These are phyloP conservation scores for Corylus heterophylla DNA, from an alignment of 306 rosid genomes.

Conservation along the genomic window DNA sequence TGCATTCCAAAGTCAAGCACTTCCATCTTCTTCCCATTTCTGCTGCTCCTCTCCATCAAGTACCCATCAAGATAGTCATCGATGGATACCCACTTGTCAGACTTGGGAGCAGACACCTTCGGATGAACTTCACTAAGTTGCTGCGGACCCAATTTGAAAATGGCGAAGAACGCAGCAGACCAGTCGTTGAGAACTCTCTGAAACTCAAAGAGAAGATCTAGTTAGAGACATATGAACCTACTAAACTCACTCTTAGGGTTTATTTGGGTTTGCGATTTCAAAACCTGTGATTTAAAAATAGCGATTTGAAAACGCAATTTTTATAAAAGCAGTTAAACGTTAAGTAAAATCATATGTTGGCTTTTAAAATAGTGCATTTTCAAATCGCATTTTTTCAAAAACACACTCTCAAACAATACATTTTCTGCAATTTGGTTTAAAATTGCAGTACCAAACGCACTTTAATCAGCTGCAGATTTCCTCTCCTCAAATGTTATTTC, in stretches of 20 bases:
- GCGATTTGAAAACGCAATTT: too few relatives aligned
- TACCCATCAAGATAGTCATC: constrained; percentile 96
- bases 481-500: constrained; percentile 16
- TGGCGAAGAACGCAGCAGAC: constrained; percentile 90
- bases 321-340: too few relatives aligned
- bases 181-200: constrained; percentile 89
- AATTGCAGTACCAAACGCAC: too few relatives aligned
- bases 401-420: too few relatives aligned
- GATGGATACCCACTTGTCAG: constrained; percentile 77
- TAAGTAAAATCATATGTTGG: too few relatives aligned
- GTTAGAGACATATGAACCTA: constrained; percentile 24
- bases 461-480: neutral
- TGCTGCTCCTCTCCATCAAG: constrained; percentile 87
- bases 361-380: too few relatives aligned
- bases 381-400: too few relatives aligned
- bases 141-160: constrained; percentile 72
- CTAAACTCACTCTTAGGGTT: constrained; percentile 1
- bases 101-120: constrained; percentile 39
- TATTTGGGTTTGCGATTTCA: too few relatives aligned
- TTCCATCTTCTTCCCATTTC: constrained; percentile 94
- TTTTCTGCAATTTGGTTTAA: too few relatives aligned
- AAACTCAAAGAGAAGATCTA: constrained; percentile 24
- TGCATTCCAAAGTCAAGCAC: constrained; percentile 96
- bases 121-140: constrained; percentile 44
- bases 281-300: too few relatives aligned